These are phyloP conservation scores for Erythrophleum ivorense DNA, from an alignment of 331 rosid genomes.

Conservation along the genomic window DNA sequence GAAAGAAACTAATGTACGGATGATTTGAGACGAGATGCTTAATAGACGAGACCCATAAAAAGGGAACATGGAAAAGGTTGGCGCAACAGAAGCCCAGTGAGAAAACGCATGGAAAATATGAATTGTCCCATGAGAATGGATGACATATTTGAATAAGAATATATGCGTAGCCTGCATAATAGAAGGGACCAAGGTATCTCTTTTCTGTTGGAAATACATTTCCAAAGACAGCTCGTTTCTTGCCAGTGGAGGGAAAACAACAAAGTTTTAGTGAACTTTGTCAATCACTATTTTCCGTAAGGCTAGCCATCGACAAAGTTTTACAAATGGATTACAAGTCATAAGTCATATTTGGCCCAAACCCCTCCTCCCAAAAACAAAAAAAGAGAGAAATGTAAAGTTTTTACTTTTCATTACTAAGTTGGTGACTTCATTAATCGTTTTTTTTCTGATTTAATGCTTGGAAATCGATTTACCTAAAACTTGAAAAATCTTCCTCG, in stretches of 20 bases:
- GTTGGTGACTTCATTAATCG: background rate
- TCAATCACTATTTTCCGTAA: background rate
- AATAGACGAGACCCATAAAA: background rate
- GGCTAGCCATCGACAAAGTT: background rate
- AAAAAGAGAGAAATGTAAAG: too few species aligned
- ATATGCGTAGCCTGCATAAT: conserved; percentile 45
- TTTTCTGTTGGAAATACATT: conserved; percentile 4
- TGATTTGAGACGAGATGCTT: conserved; percentile 24
- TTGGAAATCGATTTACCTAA: background rate
- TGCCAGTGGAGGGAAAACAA: background rate
- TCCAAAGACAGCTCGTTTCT: background rate
- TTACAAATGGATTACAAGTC: background rate
- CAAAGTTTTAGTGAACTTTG: background rate
- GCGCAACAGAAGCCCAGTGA: background rate
- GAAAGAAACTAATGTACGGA: conserved; percentile 17
- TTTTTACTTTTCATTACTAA: background rate
- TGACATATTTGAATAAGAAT: conserved; percentile 21
- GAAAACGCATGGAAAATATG: conserved; percentile 17
- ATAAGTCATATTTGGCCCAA: background rate
- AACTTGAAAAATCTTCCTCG: background rate
- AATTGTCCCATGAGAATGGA: conserved; percentile 18
- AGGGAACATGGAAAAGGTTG: conserved; percentile 12
- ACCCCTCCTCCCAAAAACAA: too few species aligned
- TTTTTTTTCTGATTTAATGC: background rate
- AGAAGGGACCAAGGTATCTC: conserved; percentile 46